Conservation (phyloP, 1,139 yeast genomes). For the Sugiyamaella grinbergsii region DNA sequence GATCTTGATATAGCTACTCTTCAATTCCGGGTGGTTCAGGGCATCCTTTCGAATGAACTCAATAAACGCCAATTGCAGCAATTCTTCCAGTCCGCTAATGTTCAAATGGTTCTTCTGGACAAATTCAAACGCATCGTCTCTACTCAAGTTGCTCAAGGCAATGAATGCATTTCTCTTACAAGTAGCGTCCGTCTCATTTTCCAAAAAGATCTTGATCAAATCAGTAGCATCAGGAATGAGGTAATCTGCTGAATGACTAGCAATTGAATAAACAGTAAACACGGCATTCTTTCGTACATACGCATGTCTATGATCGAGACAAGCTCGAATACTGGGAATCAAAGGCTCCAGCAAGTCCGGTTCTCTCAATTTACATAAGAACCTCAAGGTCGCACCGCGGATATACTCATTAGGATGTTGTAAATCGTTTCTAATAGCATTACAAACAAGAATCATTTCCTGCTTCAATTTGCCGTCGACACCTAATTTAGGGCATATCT, state of each 20-base stretch:
- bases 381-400: slow-evolving; percentile 92
- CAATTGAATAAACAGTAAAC: slow-evolving; percentile 83
- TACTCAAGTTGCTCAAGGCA: slow-evolving; percentile 77
- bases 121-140: slow-evolving; percentile 81
- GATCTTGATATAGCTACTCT: slow-evolving; percentile 69
- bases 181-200: slow-evolving; percentile 85
- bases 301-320: slow-evolving; percentile 95
- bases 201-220: slow-evolving; percentile 69
- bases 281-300: slow-evolving; percentile 97
- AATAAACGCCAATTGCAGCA: slow-evolving; percentile 84
- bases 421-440: slow-evolving; percentile 94
- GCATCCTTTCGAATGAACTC: slow-evolving; percentile 91
- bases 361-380: slow-evolving; percentile 86
- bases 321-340: slow-evolving; percentile 87
- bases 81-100: slow-evolving; percentile 74
- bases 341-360: slow-evolving; percentile 93
- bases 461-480: slow-evolving; percentile 89
- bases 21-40: slow-evolving; percentile 60
- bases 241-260: slow-evolving; percentile 67
- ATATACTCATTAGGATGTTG: slow-evolving; percentile 98
- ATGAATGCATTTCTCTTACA: slow-evolving; percentile 96
- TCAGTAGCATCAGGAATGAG: slow-evolving; percentile 95
- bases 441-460: slow-evolving; percentile 98
- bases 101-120: slow-evolving; percentile 69
- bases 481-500: slow-evolving; percentile 90